Percentiles rank a stretch among this genome's conserved stretches.
These are phyloP conservation scores for Gonapodya prolifera DNA, from an alignment of 192 early-diverging fungal species.

Conservation along the genomic window DNA sequence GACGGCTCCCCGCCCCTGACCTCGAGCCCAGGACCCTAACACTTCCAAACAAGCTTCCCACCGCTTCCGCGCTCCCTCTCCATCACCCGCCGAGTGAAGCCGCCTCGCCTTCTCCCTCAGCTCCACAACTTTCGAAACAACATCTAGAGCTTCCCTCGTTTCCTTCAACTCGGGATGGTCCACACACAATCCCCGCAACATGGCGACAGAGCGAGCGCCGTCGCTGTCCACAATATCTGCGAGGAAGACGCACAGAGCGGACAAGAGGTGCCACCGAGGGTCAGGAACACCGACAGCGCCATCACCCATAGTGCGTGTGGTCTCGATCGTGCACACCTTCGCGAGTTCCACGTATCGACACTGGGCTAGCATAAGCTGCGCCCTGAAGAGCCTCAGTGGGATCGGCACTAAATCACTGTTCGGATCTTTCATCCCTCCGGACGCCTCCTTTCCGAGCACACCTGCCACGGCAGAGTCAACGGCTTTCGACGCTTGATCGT, in stretches of 20 bases:
- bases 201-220: not conserved
- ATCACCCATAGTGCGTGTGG: not conserved
- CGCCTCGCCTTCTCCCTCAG: not conserved
- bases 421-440: not conserved
- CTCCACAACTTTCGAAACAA: not conserved
- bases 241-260: not conserved
- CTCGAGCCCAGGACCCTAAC: not conserved
- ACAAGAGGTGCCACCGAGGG: not conserved
- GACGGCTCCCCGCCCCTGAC: not conserved
- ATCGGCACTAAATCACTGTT: not conserved
- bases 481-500: not conserved
- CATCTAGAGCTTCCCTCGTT: not conserved
- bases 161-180: not conserved
- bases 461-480: not conserved
- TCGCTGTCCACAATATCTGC: not conserved
- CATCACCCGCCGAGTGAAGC: not conserved
- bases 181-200: not conserved
- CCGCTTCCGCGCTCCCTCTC: not conserved
- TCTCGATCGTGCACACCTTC: not conserved
- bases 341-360: not conserved
- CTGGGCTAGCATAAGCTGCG: not conserved
- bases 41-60: not conserved
- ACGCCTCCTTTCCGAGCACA: not conserved
- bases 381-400: not conserved
- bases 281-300: not conserved